These are phyloP conservation scores for Petunia hybrid DNA, from an alignment of 305 asterid genomes.

Conservation along the genomic window DNA sequence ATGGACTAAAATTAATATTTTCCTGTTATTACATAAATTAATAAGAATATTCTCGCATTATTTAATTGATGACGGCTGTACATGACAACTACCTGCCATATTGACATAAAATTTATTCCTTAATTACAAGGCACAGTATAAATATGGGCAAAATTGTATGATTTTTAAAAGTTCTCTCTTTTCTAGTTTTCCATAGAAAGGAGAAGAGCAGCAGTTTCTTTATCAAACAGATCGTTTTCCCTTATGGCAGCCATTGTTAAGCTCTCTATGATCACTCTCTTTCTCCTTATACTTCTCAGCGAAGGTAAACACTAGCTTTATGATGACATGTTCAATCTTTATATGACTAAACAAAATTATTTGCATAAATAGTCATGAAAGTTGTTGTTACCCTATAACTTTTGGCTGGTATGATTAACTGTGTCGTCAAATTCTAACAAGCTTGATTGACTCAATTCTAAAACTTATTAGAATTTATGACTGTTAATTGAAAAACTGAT, in stretches of 20 bases:
- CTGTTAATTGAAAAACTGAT: not conserved
- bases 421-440: not conserved
- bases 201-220: not conserved
- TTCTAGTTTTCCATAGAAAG: not conserved
- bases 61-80: too few relatives aligned
- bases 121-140: not conserved
- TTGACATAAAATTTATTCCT: not conserved
- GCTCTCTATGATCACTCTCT: not conserved
- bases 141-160: not conserved
- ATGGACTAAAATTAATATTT: too few relatives aligned
- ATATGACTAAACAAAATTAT: not conserved
- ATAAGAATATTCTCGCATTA: too few relatives aligned
- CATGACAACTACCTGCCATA: too few relatives aligned
- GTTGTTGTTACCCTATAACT: not conserved
- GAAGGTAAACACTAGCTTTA: not conserved
- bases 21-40: too few relatives aligned
- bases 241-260: slow-evolving; percentile 19
- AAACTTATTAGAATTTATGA: not conserved
- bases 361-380: slow-evolving; percentile 5
- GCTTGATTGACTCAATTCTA: not conserved
- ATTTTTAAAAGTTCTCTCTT: not conserved
- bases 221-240: not conserved
- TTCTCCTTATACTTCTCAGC: not conserved
- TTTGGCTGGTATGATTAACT: not conserved
- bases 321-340: not conserved